Conservation (phyloP, 164 flowering plant genomes). For the Magnolia kwangsiensis region DNA sequence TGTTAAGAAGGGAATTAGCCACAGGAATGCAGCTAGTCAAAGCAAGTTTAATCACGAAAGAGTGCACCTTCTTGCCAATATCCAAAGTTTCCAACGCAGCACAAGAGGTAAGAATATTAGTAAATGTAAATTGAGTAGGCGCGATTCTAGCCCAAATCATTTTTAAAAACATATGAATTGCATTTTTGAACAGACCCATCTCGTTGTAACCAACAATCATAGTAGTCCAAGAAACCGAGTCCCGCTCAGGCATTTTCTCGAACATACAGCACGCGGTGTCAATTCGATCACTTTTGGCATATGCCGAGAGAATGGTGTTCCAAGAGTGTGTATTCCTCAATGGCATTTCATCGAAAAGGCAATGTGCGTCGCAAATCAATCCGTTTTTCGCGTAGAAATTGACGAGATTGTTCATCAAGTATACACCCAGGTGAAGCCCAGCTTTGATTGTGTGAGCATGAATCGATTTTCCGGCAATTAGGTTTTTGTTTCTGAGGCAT, state of each 20-base stretch:
- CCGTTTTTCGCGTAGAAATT: slow-evolving; percentile 61
- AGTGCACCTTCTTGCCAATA: slow-evolving; percentile 65
- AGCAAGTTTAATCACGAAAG: slow-evolving; percentile 66
- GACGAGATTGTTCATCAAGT: slow-evolving; percentile 59
- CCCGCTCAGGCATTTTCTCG: slow-evolving; percentile 50
- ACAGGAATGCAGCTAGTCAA: slow-evolving; percentile 48
- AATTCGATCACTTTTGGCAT: slow-evolving; percentile 52
- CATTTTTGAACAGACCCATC: slow-evolving; percentile 42
- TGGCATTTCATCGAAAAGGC: slow-evolving; percentile 32
- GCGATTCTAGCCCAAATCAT: slow-evolving; percentile 42
- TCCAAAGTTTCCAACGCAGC: slow-evolving; percentile 43
- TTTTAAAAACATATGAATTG: slow-evolving; percentile 46
- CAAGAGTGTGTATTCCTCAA: slow-evolving; percentile 24
- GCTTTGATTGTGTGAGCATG: slow-evolving; percentile 57
- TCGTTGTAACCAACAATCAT: slow-evolving; percentile 73
- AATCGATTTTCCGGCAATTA: slow-evolving; percentile 38
- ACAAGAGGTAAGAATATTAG: slow-evolving; percentile 68
- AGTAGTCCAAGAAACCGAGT: slow-evolving; percentile 82
- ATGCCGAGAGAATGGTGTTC: slow-evolving; percentile 51
- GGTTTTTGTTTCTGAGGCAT: slow-evolving; percentile 36
- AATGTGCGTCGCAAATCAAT: slow-evolving; percentile 21
- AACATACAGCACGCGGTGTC: slow-evolving; percentile 39
- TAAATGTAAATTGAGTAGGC: slow-evolving; percentile 67
- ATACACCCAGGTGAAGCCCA: slow-evolving; percentile 52
- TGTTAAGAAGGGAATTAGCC: slow-evolving; percentile 74